These are phyloP conservation scores for Suhomyces prunicola DNA, from an alignment of 805 yeast genomes.

Conservation along the genomic window DNA sequence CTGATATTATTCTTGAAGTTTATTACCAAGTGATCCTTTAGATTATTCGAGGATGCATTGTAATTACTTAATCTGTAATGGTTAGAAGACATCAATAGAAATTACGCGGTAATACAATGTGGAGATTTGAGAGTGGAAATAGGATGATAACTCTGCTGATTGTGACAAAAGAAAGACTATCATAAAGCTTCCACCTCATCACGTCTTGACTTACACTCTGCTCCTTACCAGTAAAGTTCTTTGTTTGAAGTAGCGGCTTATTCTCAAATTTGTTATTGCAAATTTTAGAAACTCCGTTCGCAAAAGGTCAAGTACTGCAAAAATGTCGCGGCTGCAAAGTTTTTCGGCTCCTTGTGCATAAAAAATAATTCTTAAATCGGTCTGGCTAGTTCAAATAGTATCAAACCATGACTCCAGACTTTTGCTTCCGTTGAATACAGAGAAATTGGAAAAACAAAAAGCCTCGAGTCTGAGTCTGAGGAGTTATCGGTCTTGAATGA, in stretches of 20 bases:
- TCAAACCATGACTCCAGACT: not conserved
- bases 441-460: not conserved
- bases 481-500: not conserved
- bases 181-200: not conserved
- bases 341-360: not conserved
- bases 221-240: not conserved
- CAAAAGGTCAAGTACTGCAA: not conserved
- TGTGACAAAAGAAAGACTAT: not conserved
- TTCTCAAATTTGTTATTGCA: not conserved
- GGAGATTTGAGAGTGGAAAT: not conserved
- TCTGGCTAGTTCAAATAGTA: not conserved
- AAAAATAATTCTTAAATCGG: not conserved
- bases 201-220: not conserved
- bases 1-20: not conserved
- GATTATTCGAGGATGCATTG: not conserved
- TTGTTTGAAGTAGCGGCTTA: not conserved
- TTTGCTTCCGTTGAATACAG: not conserved
- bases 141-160: not conserved
- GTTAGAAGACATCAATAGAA: not conserved
- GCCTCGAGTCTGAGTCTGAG: not conserved
- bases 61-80: not conserved
- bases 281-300: not conserved
- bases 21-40: not conserved
- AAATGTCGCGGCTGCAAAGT: not conserved
- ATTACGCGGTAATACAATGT: not conserved